Evolutionary conservation across 1,284 basidiomycete species (phyloP).

Genomic region (Dichomitus squalens): DNA sequence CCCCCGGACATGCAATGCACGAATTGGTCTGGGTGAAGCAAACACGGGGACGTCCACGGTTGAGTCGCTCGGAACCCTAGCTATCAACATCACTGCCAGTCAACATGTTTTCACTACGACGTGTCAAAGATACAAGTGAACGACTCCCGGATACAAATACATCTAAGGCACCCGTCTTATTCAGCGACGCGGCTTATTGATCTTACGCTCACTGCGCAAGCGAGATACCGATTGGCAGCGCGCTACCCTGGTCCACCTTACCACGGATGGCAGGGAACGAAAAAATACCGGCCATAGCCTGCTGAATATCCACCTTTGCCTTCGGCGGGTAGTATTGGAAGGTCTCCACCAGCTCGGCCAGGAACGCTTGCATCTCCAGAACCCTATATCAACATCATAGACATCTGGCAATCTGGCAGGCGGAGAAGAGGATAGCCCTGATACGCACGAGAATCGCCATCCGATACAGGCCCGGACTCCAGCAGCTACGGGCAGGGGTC

Average conservation of each 20-base stretch:
- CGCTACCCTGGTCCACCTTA: slow-evolving; percentile 31
- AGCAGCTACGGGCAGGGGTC: slow-evolving; percentile 14
- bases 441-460: slow-evolving; percentile 38
- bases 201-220: too few species aligned
- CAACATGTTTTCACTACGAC: too few species aligned
- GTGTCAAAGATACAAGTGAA: too few species aligned
- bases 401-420: not conserved
- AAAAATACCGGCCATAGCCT: slow-evolving; percentile 43
- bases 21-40: too few species aligned
- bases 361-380: slow-evolving; percentile 31
- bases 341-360: slow-evolving; percentile 26
- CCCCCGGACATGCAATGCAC: too few species aligned
- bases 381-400: slow-evolving; percentile 20
- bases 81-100: too few species aligned
- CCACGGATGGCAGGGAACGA: slow-evolving; percentile 46
- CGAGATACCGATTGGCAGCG: too few species aligned
- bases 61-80: too few species aligned
- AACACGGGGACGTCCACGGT: too few species aligned
- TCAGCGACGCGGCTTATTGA: too few species aligned
- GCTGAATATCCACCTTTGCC: slow-evolving; percentile 35
- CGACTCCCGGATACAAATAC: too few species aligned
- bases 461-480: slow-evolving; percentile 37
- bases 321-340: slow-evolving; percentile 35
- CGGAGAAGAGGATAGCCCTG: not conserved
- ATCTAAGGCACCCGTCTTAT: too few species aligned